Evolutionary conservation across 192 early-diverging fungal genomes (phyloP).

Genomic region (Coemansia sp.): DNA sequence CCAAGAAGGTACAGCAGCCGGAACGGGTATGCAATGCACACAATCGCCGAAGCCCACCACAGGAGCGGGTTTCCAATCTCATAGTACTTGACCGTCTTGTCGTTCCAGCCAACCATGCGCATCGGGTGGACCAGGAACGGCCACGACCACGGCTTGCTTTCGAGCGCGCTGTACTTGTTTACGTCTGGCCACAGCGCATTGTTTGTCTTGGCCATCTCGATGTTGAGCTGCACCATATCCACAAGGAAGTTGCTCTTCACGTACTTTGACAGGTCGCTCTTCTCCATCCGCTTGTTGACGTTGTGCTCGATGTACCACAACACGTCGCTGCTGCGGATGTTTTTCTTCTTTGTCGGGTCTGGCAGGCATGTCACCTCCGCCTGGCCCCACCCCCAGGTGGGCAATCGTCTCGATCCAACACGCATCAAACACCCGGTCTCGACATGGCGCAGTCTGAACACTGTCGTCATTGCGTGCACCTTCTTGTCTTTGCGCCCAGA

Average conservation of each 20-base stretch:
- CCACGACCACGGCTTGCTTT: slow-evolving; percentile 78
- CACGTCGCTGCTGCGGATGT: slow-evolving; percentile 54
- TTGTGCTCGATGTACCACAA: slow-evolving; percentile 61
- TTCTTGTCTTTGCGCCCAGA: slow-evolving; percentile 56
- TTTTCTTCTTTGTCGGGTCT: slow-evolving; percentile 74
- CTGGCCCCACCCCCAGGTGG: slow-evolving; percentile 88
- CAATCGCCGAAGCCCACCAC: slow-evolving; percentile 75
- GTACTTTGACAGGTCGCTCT: slow-evolving; percentile 39
- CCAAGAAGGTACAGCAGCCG: slow-evolving; percentile 23
- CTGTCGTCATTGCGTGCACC: slow-evolving; percentile 61
- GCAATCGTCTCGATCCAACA: slow-evolving; percentile 69
- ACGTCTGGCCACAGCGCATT: slow-evolving; percentile 51
- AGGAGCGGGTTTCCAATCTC: slow-evolving; percentile 87
- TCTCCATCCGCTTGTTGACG: slow-evolving; percentile 39
- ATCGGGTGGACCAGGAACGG: slow-evolving; percentile 85
- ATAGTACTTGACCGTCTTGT: slow-evolving; percentile 80
- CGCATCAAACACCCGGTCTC: slow-evolving; percentile 79
- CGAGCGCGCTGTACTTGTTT: slow-evolving; percentile 59
- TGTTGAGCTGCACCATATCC: slow-evolving; percentile 50
- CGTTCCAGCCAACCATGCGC: slow-evolving; percentile 83
- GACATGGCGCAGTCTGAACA: slow-evolving; percentile 75
- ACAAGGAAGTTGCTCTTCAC: slow-evolving; percentile 40
- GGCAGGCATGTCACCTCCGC: slow-evolving; percentile 93
- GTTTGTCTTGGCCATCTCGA: slow-evolving; percentile 57
- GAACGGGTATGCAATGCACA: slow-evolving; percentile 40